Conservation (phyloP, 1,139 yeast species). For the Scheffersomyces lignicola region DNA sequence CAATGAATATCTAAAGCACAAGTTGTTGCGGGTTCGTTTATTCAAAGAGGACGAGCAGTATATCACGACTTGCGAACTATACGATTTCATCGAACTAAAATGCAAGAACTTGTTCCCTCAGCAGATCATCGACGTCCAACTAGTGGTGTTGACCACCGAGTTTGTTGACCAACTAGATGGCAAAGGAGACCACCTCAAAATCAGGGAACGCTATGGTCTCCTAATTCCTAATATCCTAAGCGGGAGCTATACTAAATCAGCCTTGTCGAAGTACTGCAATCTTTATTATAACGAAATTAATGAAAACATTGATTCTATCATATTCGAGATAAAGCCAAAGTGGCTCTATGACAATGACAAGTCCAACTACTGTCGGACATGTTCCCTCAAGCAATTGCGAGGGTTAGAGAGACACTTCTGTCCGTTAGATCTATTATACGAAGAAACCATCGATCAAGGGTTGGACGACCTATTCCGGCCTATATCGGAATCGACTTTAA, state of each 20-base stretch:
- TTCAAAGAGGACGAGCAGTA: conserved; percentile 39
- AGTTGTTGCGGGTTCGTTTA: conserved; percentile 38
- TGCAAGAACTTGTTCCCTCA: conserved; percentile 43
- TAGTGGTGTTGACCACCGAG: conserved; percentile 35
- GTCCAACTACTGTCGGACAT: conserved; percentile 45
- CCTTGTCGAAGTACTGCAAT: conserved; percentile 39
- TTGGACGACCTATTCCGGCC: conserved; percentile 33
- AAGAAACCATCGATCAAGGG: conserved; percentile 33
- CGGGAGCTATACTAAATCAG: conserved; percentile 28
- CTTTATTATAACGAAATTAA: conserved; percentile 21
- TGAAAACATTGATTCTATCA: conserved; percentile 26
- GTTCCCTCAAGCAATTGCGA: conserved; percentile 41
- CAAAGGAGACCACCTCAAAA: conserved; percentile 31
- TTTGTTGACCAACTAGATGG: conserved; percentile 33
- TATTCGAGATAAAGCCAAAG: conserved; percentile 48
- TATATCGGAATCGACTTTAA: conserved; percentile 24
- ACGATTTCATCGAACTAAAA: conserved; percentile 43
- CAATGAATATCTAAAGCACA: conserved; percentile 36
- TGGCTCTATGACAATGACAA: conserved; percentile 45
- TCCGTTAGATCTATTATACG: conserved; percentile 41
- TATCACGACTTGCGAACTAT: conserved; percentile 43
- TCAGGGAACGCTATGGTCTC: conserved; percentile 41
- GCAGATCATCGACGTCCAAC: conserved; percentile 39
- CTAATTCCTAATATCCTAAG: conserved; percentile 42
- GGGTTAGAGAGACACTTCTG: conserved; percentile 42